Evolutionary conservation across 345 rosid genomes (phyloP), one percentile per base, ranked within the genome.

Genomic region (Lepidium africanum): DNA sequence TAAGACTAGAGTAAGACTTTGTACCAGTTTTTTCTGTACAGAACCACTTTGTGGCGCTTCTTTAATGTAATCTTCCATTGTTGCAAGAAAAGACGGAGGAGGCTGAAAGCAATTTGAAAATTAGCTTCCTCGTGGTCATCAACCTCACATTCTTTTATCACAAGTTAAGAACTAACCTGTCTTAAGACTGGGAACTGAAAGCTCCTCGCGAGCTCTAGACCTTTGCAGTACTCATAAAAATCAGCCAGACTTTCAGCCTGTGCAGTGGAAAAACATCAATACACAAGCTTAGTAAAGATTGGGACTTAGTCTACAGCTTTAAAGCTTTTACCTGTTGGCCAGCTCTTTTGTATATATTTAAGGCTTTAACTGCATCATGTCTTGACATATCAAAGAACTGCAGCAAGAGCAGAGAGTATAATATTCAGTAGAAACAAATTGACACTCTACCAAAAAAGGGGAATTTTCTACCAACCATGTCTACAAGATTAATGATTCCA

Each of bases 301-400:
- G 13, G 3, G 21, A 74, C 12, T 52, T 43, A 43, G 39, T 66
- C 49, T 66, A 39, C 13, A 53, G 62, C 63, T 73, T 59, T 25
- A 11, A 1, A 43, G 57, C 30, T 62, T 27, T 55, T 86, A 95
- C 99, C 99, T 91, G 99, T 68, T 86, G 87, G 23, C 96, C 90
- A 59, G 97, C 85, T 67, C 90, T 78, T 79, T 84, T 89, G 71
- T 95, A 95, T 73, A 95, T 86, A 12, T 86, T 85, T 68, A 89
- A 52, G 65, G 96, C 97, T 81, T 71, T 95, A 63, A 84, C 48
- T 70, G 99, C 96, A 81, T 95, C 96, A 65, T 80, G 79, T 36
- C 90, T 89, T 76, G 81, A 85, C 99, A 95, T 95, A 78, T 95
- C 99, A 80, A 95, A 94, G 82, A 91, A 95, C 99, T 94, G 79